These are phyloP conservation scores for Orbilia oligospora DNA, from an alignment of 2,329 filamentous ascomycete genomes.

Conservation along the genomic window DNA sequence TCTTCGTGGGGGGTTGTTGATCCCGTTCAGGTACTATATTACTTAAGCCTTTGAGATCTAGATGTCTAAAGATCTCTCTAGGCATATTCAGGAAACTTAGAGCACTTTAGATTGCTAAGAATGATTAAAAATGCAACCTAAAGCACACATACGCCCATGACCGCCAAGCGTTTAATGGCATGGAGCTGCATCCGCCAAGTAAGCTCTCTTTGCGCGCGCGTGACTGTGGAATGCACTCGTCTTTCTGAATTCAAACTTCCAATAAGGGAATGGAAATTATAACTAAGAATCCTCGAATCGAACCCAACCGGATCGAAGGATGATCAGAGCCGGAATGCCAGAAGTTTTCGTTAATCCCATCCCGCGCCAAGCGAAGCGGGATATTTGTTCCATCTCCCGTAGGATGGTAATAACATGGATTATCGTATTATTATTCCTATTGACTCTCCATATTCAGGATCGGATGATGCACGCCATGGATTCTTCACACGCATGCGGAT, in stretches of 20 bases:
- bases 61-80: conserved; percentile 28
- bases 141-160: conserved; percentile 27
- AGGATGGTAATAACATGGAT: conserved; percentile 32
- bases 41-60: conserved; percentile 23
- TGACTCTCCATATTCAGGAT: conserved; percentile 50
- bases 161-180: conserved; percentile 40
- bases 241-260: conserved; percentile 32
- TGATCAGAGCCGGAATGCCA: conserved; percentile 29
- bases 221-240: conserved; percentile 32
- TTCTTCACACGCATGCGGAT: conserved; percentile 26
- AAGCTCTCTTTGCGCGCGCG: conserved; percentile 44
- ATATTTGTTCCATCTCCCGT: conserved; percentile 12
- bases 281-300: conserved; percentile 14
- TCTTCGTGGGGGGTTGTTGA: conserved; percentile 5
- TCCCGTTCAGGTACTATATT: background rate
- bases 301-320: conserved; percentile 44
- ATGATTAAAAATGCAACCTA: conserved; percentile 9
- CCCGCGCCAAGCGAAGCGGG: conserved; percentile 51
- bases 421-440: background rate
- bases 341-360: conserved; percentile 29
- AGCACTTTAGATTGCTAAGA: background rate
- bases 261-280: conserved; percentile 30
- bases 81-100: conserved; percentile 32
- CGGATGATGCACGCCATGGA: conserved; percentile 35
- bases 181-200: conserved; percentile 41